Percentiles rank a stretch among this genome's conserved stretches.
phyloP scores from a whole-genome alignment of 345 rosid species.

The Aquilaria malaccensis region DNA sequence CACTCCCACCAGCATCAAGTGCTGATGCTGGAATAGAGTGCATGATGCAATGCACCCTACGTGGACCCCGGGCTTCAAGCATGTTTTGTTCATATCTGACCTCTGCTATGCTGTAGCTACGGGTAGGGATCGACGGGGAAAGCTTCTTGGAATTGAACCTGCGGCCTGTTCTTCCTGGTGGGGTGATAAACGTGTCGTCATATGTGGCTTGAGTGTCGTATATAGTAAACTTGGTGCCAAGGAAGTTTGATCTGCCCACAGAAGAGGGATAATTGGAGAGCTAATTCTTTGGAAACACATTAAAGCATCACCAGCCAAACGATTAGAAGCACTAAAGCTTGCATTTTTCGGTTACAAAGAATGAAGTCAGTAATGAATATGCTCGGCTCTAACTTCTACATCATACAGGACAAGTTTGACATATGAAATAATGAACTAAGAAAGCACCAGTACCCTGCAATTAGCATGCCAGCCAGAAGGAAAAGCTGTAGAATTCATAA shows the following conservation, averaged over 20 bases:
- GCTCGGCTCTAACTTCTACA: too few species aligned
- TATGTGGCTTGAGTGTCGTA: slow-evolving; percentile 42
- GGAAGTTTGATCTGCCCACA: slow-evolving; percentile 43
- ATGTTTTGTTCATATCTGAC: slow-evolving; percentile 43
- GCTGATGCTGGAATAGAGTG: slow-evolving; percentile 47
- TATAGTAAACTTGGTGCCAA: slow-evolving; percentile 46
- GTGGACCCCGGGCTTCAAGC: slow-evolving; percentile 45
- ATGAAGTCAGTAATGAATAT: too few species aligned
- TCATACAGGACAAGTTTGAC: too few species aligned
- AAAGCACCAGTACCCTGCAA: too few species aligned
- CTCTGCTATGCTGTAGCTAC: slow-evolving; percentile 42
- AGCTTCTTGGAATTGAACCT: slow-evolving; percentile 45
- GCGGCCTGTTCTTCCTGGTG: slow-evolving; percentile 30
- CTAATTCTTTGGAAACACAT: too few species aligned
- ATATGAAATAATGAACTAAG: too few species aligned
- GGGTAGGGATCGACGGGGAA: slow-evolving; percentile 45
- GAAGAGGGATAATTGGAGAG: too few species aligned
- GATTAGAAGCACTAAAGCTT: too few species aligned
- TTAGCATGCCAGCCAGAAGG: too few species aligned
- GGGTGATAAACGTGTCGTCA: slow-evolving; percentile 18
- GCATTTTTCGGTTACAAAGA: too few species aligned
- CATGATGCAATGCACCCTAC: slow-evolving; percentile 49
- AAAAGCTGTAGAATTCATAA: too few species aligned
- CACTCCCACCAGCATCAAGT: slow-evolving; percentile 37
- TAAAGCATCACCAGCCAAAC: too few species aligned